These are phyloP conservation scores for Lactarius sanguifluus DNA, from an alignment of 768 basidiomycete genomes.

Conservation along the genomic window DNA sequence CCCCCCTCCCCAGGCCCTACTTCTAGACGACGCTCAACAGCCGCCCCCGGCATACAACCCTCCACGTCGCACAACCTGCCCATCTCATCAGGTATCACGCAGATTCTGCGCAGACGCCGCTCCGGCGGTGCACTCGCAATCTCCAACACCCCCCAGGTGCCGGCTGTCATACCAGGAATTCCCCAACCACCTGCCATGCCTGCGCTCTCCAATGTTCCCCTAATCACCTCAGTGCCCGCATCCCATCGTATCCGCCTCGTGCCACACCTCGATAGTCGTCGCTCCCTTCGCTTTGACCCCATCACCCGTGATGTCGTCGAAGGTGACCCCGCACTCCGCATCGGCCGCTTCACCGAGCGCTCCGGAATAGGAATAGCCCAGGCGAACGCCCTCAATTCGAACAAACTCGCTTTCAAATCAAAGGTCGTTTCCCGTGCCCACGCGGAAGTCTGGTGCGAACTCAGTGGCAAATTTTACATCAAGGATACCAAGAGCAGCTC, in stretches of 20 bases:
- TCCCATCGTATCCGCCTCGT: constrained; percentile 87
- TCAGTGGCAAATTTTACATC: constrained; percentile 73
- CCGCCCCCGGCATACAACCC: constrained; percentile 39
- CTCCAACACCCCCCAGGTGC: constrained; percentile 33
- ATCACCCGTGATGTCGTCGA: constrained; percentile 81
- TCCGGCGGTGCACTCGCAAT: constrained; percentile 56
- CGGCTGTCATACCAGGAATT: constrained; percentile 29
- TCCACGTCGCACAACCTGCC: constrained; percentile 39
- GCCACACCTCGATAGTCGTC: constrained; percentile 88
- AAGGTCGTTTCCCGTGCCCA: constrained; percentile 95
- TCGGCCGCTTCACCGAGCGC: constrained; percentile 93
- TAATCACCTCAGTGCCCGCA: constrained; percentile 31
- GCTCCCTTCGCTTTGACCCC: constrained; percentile 89
- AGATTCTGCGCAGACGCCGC: constrained; percentile 66
- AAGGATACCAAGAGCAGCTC: constrained; percentile 86
- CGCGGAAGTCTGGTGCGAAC: constrained; percentile 89
- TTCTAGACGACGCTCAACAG: constrained; percentile 43
- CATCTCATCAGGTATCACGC: constrained; percentile 45
- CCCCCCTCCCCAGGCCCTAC: constrained; percentile 33
- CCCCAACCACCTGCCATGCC: constrained; percentile 31
- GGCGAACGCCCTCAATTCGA: constrained; percentile 66
- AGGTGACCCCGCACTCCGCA: constrained; percentile 70
- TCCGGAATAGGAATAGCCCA: constrained; percentile 64
- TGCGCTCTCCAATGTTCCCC: constrained; percentile 28
- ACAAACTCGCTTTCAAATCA: constrained; percentile 90